Base-by-base conservation (phyloP, 306 rosid species). In the Prunus campanulata region DNA sequence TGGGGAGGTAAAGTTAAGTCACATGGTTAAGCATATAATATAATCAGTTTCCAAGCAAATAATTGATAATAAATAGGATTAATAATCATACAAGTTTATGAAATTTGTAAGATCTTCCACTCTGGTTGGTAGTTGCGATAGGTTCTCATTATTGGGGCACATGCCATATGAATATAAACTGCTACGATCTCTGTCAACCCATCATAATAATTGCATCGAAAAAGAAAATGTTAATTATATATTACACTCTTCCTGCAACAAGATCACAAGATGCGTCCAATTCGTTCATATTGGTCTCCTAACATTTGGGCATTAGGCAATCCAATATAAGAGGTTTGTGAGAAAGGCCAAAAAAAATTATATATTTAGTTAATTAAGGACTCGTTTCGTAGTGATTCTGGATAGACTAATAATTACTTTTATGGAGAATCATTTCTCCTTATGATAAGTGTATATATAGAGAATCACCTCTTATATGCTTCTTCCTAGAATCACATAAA, bases 101-200 rank as follows among this genome's bases (percentile, higher is more conserved):
- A 52, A 70, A 48, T 76, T 65, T 76, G 75, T 74, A 79, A 82
- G 86, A 85, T 66, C 81, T 81, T 52, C 75, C 79, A 75, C 65
- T 71, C 60, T 69, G 85, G 75, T 80, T 81, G 87, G 85, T 81
- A 76, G 82, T 83, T 82, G 79, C 74, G 88, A 74, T 27, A 15
- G 83, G 71, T 71, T 76, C 42, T 76, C 80, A 85, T 88, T 62
- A 87, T 90, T 86, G 83, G 81, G 76, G 80, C 87, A 86, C 97
- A 92, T 85, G 91, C 87, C 74, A 84, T 57, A 84, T 57, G 76
- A 83, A 14, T 77, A n/a, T 76, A 60, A 74, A 74, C 83, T 73
- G 80, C 71, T 85, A 79, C 39, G 76, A 86, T 79, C 84, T 83
- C 84, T 83, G 76, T 86, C 91, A 82, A 77, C 79, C 82, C 64